These are phyloP conservation scores for Acephala macrosclerotiorum DNA, from an alignment of 2,329 filamentous ascomycete species.

Conservation along the genomic window DNA sequence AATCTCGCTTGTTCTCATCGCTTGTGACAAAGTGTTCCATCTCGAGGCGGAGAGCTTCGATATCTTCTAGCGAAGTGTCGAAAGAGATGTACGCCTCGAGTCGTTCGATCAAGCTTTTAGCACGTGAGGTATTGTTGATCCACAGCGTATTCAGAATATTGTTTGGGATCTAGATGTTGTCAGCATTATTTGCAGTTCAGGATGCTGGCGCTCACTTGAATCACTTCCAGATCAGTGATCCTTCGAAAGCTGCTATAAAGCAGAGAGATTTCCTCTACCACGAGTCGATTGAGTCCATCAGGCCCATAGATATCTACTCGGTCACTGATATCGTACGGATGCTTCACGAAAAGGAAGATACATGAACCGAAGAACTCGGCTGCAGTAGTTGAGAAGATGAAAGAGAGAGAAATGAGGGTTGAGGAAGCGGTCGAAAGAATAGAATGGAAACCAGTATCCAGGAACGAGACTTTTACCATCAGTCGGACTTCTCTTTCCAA, in stretches of 20 bases:
- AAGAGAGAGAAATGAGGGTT: constrained; percentile 79
- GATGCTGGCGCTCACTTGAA: not conserved
- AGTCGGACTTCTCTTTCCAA: too few species aligned
- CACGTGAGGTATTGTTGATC: constrained; percentile 90
- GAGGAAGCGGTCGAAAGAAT: constrained; percentile 20
- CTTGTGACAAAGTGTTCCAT: constrained; percentile 77
- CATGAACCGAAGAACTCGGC: constrained; percentile 24
- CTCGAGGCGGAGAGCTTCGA: constrained; percentile 81
- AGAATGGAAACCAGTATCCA: constrained; percentile 20
- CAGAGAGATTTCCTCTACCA: constrained; percentile 69
- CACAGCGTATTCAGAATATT: constrained; percentile 85
- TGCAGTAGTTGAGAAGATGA: constrained; percentile 22
- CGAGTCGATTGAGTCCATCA: constrained; percentile 21
- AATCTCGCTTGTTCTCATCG: constrained; percentile 84
- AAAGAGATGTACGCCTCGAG: constrained; percentile 79
- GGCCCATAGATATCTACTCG: constrained; percentile 23
- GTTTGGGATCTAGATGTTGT: constrained; percentile 73
- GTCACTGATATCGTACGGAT: constrained; percentile 64
- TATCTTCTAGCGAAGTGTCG: constrained; percentile 84
- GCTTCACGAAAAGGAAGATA: constrained; percentile 76
- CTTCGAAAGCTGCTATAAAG: constrained; percentile 68
- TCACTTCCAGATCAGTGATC: constrained; percentile 15
- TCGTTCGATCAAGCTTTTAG: constrained; percentile 84
- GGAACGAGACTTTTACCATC: constrained; percentile 18
- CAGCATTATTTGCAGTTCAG: not conserved